phyloP scores from a whole-genome alignment of 371 early-diverging fungal species.

The Mortierella sp. region DNA sequence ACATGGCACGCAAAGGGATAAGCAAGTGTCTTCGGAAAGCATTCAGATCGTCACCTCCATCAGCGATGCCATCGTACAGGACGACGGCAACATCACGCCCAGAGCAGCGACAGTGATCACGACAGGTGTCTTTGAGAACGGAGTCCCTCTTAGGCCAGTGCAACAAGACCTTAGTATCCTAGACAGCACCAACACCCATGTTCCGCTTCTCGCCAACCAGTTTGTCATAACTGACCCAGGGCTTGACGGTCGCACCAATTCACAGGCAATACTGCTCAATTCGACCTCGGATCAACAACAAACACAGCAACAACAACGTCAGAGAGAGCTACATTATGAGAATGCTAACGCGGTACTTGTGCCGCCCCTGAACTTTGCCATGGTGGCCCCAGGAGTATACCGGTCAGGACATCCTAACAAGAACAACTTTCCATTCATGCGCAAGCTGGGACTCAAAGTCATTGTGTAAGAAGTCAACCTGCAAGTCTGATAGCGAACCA shows the following conservation, averaged over 20 bases:
- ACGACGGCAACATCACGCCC: constrained; percentile 40
- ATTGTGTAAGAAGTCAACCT: constrained; percentile 86
- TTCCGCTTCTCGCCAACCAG: too few species aligned
- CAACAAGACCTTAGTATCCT: constrained; percentile 7
- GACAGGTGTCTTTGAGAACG: constrained; percentile 30
- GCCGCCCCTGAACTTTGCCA: constrained; percentile 91
- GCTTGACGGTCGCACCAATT: too few species aligned
- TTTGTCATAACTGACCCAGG: too few species aligned
- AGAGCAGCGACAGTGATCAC: constrained; percentile 18
- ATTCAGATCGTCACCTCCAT: constrained; percentile 27
- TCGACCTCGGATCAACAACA: constrained; percentile 13
- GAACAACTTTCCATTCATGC: constrained; percentile 82
- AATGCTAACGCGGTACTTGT: constrained; percentile 67
- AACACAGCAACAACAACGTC: constrained; percentile 24
- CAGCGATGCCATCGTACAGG: constrained; percentile 13
- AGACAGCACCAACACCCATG: neutral
- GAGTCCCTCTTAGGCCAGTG: constrained; percentile 9
- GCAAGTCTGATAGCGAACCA: too few species aligned
- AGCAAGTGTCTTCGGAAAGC: constrained; percentile 7
- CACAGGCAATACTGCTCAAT: constrained; percentile 11
- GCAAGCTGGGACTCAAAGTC: constrained; percentile 78
- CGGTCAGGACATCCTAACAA: constrained; percentile 88
- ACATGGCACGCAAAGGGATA: neutral
- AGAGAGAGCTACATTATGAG: constrained; percentile 46
- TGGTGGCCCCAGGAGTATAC: constrained; percentile 88